Conservation (phyloP, 1,284 basidiomycete genomes). For the Moesziomyces globuligerus region DNA sequence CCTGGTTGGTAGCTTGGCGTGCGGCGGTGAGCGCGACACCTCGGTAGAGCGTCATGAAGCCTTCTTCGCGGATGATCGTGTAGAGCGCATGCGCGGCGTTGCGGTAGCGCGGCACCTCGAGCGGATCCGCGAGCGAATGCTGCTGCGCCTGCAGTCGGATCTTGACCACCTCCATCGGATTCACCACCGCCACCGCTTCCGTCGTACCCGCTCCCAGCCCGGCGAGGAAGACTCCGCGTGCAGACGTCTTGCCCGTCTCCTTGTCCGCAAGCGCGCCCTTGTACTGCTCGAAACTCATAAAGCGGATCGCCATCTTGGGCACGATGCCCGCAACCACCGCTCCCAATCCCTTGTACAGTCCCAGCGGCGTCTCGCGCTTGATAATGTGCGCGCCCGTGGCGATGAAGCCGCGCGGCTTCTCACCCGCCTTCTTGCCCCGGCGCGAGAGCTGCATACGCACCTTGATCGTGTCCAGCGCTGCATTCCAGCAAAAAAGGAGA, state of each 20-base stretch:
- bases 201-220: slow-evolving; percentile 93
- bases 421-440: slow-evolving; percentile 50
- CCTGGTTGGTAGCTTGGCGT: slow-evolving; percentile 97
- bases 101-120: slow-evolving; percentile 91
- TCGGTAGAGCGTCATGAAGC: slow-evolving; percentile 84
- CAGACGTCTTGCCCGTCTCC: slow-evolving; percentile 78
- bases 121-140: slow-evolving; percentile 94
- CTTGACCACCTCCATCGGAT: slow-evolving; percentile 99
- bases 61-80: slow-evolving; percentile 94
- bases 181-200: slow-evolving; percentile 87
- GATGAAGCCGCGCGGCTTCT: slow-evolving; percentile 85
- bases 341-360: slow-evolving; percentile 97
- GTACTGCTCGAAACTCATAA: slow-evolving; percentile 96
- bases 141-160: slow-evolving; percentile 97
- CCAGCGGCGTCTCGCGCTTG: slow-evolving; percentile 89
- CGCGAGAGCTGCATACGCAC: slow-evolving; percentile 87
- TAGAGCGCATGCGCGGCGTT: slow-evolving; percentile 97
- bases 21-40: slow-evolving; percentile 91
- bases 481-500: not conserved
- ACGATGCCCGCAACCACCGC: slow-evolving; percentile 94
- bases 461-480: slow-evolving; percentile 88
- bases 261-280: slow-evolving; percentile 82
- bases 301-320: slow-evolving; percentile 99
- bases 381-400: slow-evolving; percentile 91
- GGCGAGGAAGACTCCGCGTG: slow-evolving; percentile 81